Base-by-base conservation (phyloP, 306 rosid genomes). In the Potentilla sterilis region DNA sequence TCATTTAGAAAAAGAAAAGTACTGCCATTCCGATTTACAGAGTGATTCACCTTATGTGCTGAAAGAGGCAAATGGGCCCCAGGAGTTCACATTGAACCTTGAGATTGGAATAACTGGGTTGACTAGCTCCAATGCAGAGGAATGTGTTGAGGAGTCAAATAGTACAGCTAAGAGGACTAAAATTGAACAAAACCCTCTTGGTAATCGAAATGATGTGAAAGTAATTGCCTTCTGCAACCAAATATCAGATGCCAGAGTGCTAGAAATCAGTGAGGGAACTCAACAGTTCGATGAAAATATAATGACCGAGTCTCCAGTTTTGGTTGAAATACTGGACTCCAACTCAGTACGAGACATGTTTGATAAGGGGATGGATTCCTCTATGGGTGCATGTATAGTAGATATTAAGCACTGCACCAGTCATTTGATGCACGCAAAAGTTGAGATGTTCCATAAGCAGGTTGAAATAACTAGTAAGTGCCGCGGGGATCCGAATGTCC, bases 401-500 rank as follows among this genome's bases (percentile, higher is more conserved):
- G 80, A 75, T 67, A 67, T 75, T 7, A 62, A 76, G 37, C 67
- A 75, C 28, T 75, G 80, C 67, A 69, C 80, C 28, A 52, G 72
- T 51, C 51, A 6, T 70, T 64, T 71, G 35, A 69, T 81, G 74
- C 68, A 69, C 49, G 67, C 72, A 18, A 62, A 63, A 35, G 22
- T 16, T 46, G 74, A 81, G 63, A 70, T 81, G 51, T 81, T 81
- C 75, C 22, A 64, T 15, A 81, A 81, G 78, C 84, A 75, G 69
- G 61, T 75, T 47, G 84, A 70, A 68, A 63, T 52, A 40, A 81
- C 74, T 13, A 75, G 18, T 51, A 70, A 70, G 54, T 48, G 28
- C 58, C 77, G 84, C 44, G 70, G 84, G 34, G 24, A 81, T 75
- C 76, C 80, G 49, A 81, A 81, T 70, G 80, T 81, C 28, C 77